Base-by-base conservation (phyloP, 139 green algal species). In the Volvox africanus region DNA sequence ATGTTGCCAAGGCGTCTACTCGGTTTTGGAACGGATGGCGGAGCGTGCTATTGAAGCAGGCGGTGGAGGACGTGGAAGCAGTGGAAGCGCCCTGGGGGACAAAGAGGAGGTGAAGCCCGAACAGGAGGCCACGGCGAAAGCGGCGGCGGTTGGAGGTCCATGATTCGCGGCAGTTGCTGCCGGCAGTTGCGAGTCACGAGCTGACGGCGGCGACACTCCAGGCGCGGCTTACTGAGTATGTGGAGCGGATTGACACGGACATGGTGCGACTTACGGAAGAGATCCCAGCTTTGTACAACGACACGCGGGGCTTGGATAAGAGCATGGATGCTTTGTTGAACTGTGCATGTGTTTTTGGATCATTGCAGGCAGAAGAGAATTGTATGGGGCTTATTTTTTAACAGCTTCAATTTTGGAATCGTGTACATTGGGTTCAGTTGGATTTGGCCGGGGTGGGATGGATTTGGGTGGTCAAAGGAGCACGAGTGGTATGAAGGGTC, bases 161-260 rank as follows among this genome's bases (percentile, higher is more conserved):
- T n/a, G 77, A 65, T 26, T 30, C 61, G n/a, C 37, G 26, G 36
- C 36, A 50, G 79, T 62, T 99, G 76, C 77, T 97, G 87, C 67
- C 73, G 33, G 69, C 94, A 26, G 96, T 98, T 78, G 50, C 77
- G 37, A 62, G 18, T 22, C 90, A 95, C 22, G 89, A 95, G 67
- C 81, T 95, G 67, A 50, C 80, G 11, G 73, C 36, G 86, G 88
- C 92, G 5, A 95, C 86, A 12, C 91, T 99, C 83, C 89, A 88
- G 32, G 32, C 89, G 28, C 94, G 94, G 83, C 96, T 99, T 30
- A 93, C 88, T 6, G 95, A 99, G 90, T 95, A 99, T 89, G 97
- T 99, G 35, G 97, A 99, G 88, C 95, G 96, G 44, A 97, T 99
- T 18, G 97, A 99, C 93, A 97, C 93, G 17, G 96, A 99, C 93